Base-by-base conservation (phyloP, 306 rosid species). In the Vicia villosa region DNA sequence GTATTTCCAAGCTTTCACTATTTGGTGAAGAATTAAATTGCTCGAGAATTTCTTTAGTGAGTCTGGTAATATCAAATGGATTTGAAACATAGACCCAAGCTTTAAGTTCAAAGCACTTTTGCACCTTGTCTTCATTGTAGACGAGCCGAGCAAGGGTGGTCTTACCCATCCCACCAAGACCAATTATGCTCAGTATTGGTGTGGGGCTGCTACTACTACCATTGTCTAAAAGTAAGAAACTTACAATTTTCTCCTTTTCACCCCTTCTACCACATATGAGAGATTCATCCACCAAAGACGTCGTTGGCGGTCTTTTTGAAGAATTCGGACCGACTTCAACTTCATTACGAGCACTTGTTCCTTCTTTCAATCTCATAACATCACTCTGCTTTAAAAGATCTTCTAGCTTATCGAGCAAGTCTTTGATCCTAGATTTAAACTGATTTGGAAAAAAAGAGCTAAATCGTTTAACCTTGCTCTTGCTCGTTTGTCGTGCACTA, bases 271-370 rank as follows among this genome's bases (percentile, higher is more conserved):
- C n/a, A n/a, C n/a, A n/a, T n/a, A n/a, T n/a, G n/a, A n/a, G n/a
- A n/a, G 70, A 61, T 49, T 62, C 77, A 62, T 57, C 40, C 21
- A 62, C 66, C 72, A 65, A 55, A 45, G 58, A 74, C 54, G 45
- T 28, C 8, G 66, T 54, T 54, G 66, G 66, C 24, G 47, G n/a
- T n/a, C 8, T 28, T 28, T 28, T 28, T 28, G 32, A 28, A 28
- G 32, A 0, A 2, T 3, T 14, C 10, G 10, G n/a, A 26, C 12
- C 30, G 10, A 28, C 40, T 22, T 15, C 36, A 22, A 5, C 1
- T 57, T 57, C 20, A 28, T 57, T 5, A 14, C 41, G 7, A 21
- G 4, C 40, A 28, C 6, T 1, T 14, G 38, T 28, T n/a, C 11
- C 21, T 6, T 28, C 22, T 32, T 58, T 16, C 19, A 58, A 32